phyloP scores from a whole-genome alignment of 495 filamentous ascomycete genomes.

The Apodospora peruviana region DNA sequence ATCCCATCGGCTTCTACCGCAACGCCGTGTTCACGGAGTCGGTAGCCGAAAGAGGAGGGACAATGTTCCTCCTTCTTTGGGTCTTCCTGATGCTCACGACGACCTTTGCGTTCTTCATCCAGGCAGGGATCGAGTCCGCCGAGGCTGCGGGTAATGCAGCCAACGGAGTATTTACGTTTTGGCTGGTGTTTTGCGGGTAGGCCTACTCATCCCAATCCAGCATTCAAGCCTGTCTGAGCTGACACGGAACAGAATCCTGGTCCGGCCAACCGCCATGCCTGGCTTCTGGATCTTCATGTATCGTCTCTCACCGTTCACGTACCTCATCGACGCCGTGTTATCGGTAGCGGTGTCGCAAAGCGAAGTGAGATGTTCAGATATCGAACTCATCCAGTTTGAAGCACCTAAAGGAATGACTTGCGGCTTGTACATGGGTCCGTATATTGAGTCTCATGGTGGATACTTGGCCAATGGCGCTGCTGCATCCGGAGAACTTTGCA shows the following conservation, averaged over 20 bases:
- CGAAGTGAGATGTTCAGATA: neutral
- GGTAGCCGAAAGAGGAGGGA: constrained; percentile 18
- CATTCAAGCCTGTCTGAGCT: too few relatives aligned
- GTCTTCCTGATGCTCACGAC: constrained; percentile 45
- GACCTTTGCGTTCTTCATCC: constrained; percentile 47
- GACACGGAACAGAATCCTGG: too few relatives aligned
- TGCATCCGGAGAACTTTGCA: constrained; percentile 37
- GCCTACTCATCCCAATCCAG: too few relatives aligned
- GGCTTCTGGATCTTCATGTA: constrained; percentile 75
- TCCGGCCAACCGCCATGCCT: constrained; percentile 49
- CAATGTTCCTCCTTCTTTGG: constrained; percentile 36
- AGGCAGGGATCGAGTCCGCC: constrained; percentile 46
- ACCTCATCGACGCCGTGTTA: constrained; percentile 45
- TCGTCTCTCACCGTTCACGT: constrained; percentile 59
- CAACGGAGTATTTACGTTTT: constrained; percentile 37
- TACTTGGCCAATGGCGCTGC: neutral
- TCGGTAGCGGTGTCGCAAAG: neutral
- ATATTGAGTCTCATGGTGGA: neutral
- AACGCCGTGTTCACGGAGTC: constrained; percentile 57
- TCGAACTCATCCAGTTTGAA: neutral
- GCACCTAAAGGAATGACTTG: neutral
- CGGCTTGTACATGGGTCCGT: neutral
- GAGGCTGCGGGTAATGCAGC: constrained; percentile 51
- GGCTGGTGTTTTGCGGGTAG: constrained; percentile 9
- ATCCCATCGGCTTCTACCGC: constrained; percentile 47